Conservation (phyloP, 2,329 filamentous ascomycete genomes). For the Talaromyces piceae region DNA sequence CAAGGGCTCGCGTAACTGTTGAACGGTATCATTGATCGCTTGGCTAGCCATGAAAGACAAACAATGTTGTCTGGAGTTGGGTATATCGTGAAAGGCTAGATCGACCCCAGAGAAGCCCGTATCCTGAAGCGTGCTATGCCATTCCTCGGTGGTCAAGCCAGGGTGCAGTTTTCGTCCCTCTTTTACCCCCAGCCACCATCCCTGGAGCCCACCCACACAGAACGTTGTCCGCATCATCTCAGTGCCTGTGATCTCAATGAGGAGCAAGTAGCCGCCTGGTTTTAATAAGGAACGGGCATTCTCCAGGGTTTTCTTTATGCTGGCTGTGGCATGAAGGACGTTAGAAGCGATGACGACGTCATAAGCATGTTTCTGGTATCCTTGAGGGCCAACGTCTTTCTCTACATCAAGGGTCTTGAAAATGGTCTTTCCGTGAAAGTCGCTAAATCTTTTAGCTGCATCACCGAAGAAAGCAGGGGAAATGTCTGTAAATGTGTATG, state of each 20-base stretch:
- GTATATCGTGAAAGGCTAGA: too few species aligned
- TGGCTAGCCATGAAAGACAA: not conserved
- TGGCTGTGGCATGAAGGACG: conserved; percentile 25
- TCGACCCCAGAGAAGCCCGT: conserved; percentile 7
- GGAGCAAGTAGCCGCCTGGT: conserved; percentile 40
- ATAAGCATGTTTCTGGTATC: conserved; percentile 20
- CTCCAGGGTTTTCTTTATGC: conserved; percentile 16
- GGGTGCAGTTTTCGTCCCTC: not conserved
- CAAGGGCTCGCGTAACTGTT: not conserved
- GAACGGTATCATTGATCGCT: not conserved
- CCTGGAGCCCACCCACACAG: conserved; percentile 20
- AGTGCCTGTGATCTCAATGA: conserved; percentile 32
- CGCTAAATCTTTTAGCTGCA: conserved; percentile 2
- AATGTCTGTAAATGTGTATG: conserved; percentile 18
- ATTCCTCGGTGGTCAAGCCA: not conserved
- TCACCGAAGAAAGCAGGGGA: conserved; percentile 14
- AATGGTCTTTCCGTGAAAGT: conserved; percentile 15
- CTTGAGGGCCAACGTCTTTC: conserved; percentile 19
- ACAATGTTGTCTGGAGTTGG: not conserved
- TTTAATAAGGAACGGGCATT: conserved; percentile 22
- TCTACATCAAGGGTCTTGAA: conserved; percentile 24
- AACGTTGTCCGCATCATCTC: not conserved
- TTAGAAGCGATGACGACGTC: conserved; percentile 29
- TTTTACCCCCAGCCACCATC: conserved; percentile 31
- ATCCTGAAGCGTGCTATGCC: not conserved